These are phyloP conservation scores for Porogramme epimiltina DNA, from an alignment of 1,284 basidiomycete genomes.

Conservation along the genomic window DNA sequence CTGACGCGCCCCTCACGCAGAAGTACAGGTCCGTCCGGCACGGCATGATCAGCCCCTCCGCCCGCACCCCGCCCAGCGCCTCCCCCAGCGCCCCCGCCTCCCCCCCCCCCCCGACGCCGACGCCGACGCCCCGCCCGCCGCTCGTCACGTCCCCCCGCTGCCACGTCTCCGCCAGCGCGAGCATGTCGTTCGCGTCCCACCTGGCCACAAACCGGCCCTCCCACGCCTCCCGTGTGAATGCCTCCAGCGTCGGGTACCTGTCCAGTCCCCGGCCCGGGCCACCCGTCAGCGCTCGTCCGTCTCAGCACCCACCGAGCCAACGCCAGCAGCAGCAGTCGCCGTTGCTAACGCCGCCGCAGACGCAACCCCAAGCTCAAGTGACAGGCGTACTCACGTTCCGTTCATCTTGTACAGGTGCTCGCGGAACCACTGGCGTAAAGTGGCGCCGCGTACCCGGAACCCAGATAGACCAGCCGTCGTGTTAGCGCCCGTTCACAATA, in stretches of 20 bases:
- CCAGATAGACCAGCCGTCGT: too few relatives aligned
- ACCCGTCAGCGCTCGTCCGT: not conserved
- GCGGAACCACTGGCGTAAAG: constrained; percentile 51
- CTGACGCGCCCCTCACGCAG: constrained; percentile 23
- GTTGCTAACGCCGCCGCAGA: too few relatives aligned
- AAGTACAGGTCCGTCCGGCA: constrained; percentile 61
- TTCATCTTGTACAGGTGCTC: constrained; percentile 46
- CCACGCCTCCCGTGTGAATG: constrained; percentile 55
- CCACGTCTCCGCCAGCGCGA: constrained; percentile 56
- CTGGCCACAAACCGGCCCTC: constrained; percentile 44
- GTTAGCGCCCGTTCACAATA: too few relatives aligned
- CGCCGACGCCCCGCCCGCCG: constrained; percentile 38
- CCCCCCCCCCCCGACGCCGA: constrained; percentile 44
- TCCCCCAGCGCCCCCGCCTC: constrained; percentile 36
- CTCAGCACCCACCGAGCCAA: too few relatives aligned
- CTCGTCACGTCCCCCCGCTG: constrained; percentile 53
- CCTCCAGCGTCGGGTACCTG: constrained; percentile 47
- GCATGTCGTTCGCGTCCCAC: constrained; percentile 62
- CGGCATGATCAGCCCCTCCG: constrained; percentile 42
- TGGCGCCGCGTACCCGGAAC: too few relatives aligned
- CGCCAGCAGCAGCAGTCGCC: too few relatives aligned
- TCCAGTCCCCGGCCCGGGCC: constrained; percentile 18
- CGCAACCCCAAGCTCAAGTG: too few relatives aligned
- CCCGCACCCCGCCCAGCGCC: constrained; percentile 43
- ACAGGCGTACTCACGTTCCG: constrained; percentile 27